Base-by-base conservation (phyloP, 1,139 yeast genomes). In the Suhomyces bokatorum region DNA sequence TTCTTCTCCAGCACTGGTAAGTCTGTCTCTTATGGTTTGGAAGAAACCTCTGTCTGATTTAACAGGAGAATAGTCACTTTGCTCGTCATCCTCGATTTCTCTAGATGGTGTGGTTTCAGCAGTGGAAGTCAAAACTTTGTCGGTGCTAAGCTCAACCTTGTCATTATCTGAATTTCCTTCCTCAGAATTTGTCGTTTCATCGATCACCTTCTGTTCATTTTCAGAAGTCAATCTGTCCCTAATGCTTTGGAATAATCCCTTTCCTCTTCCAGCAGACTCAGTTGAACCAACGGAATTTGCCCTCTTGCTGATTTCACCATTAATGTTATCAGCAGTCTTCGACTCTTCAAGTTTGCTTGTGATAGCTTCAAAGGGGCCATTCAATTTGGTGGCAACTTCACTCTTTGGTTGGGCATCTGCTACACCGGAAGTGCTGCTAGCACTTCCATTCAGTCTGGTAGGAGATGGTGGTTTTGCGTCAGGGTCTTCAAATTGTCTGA, bases 401-500 rank as follows among this genome's bases (percentile, higher is more conserved):
- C 6, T 17, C 20, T 17, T 17, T 17, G 20, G 20, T 17, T 17
- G 20, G 4, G 20, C 6, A 17, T 17, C 6, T 4, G 30, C 37
- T 13, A 43, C 49, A 1, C 39, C 48, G 6, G 39, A 26, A 28
- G 49, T 45, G 29, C 44, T 35, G 24, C 35, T 41, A 14, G 46
- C 42, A 37, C 49, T 47, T 14, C 44, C 39, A 11, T 9, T 30
- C 48, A 44, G 49, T 15, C 34, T 35, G 27, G 46, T 32, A 24
- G 46, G 44, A 22, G 47, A 40, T 10, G 37, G 37, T 15, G 50
- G 43, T 17, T 39, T 24, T 16, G 47, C 50, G 7, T 48, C 41
- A 11, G 71, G 63, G 43, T 62, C 61, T 49, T 72, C 77, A 51
- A 70, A 72, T 42, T 70, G 69, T 47, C 61, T 69, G 8, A 73